Evolutionary conservation across 495 filamentous ascomycete species (phyloP), one percentile per base, ranked within the genome.

Genomic region (Aspergillus nidulans): DNA sequence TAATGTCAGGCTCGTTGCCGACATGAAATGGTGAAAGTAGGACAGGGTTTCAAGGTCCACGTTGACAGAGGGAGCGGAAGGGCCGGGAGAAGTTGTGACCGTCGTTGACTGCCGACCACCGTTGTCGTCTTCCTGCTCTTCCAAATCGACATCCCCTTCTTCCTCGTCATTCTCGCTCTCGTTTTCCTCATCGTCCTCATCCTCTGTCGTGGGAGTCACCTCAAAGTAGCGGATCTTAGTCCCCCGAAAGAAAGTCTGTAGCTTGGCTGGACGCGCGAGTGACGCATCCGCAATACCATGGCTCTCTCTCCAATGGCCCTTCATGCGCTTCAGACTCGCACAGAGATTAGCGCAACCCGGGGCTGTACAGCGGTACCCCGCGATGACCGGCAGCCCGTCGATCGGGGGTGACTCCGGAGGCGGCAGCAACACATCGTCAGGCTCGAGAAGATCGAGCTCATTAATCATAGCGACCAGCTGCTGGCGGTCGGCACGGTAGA

Each of bases 241-340:
- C 6, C 53, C 53, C 1, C 45, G 53, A 20, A 56, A 56, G 24
- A 56, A 56, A 0, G 53, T 56, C 53, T 56, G 53, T 1, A 56
- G 38, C 10, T 50, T 44, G 6, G 23, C 53, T 0, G 46, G 25
- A 5, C 28, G 45, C 1, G 46, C 36, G 18, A 30, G 13, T 0
- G 44, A 49, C 32, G 25, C 30, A 24, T 26, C 18, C 1, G 12
- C 16, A 19, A 4, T 26, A 18, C 52, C 45, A 42, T 56, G 53
- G 25, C 28, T 13, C 8, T 49, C 53, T 1, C 46, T 56, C 23
- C 25, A 34, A 15, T 56, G 53, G 3, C 25, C 1, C 23, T 26
- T 50, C 53, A 56, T 50, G 38, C 53, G 53, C 25, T 50, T 56
- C 1, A 25, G 20, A 26, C 53, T 56, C 1, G 53, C 53, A 38